phyloP scores from a whole-genome alignment of 768 basidiomycete genomes.

The Cubamyces lactineus region DNA sequence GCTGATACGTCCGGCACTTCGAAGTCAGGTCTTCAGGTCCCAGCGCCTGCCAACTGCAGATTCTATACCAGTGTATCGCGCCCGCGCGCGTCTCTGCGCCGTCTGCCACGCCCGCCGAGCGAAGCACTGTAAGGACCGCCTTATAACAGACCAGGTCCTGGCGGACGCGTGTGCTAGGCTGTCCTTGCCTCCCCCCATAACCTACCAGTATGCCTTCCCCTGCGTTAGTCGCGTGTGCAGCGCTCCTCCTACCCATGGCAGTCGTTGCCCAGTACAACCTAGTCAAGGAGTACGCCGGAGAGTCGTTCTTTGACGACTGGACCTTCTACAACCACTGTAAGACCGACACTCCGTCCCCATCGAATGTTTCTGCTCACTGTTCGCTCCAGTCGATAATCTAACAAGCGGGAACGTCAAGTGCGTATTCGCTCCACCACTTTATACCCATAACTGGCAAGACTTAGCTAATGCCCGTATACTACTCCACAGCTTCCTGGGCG shows the following conservation, averaged over 20 bases:
- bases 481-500: slow-evolving; percentile 50
- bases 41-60: neutral
- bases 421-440: slow-evolving; percentile 16
- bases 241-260: slow-evolving; percentile 19
- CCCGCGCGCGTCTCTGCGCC: neutral
- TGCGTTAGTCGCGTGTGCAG: neutral
- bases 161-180: neutral
- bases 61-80: neutral
- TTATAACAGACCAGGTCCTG: slow-evolving; percentile 19
- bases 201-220: slow-evolving; percentile 14
- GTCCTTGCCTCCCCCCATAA: neutral
- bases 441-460: too few relatives aligned
- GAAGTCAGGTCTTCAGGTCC: neutral
- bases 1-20: slow-evolving; percentile 15
- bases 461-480: neutral
- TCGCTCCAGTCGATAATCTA: slow-evolving; percentile 60
- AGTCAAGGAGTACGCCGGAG: slow-evolving; percentile 59
- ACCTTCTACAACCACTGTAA: slow-evolving; percentile 61
- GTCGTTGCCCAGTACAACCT: slow-evolving; percentile 46
- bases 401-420: slow-evolving; percentile 68
- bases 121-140: slow-evolving; percentile 19
- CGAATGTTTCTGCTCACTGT: neutral
- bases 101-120: slow-evolving; percentile 6
- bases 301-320: slow-evolving; percentile 71
- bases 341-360: slow-evolving; percentile 26